A percentile compares a stretch with the other conserved stretches of the same genome.
phyloP scores from a whole-genome alignment of 805 yeast species.

The Helenozyma rhizophorensis region DNA sequence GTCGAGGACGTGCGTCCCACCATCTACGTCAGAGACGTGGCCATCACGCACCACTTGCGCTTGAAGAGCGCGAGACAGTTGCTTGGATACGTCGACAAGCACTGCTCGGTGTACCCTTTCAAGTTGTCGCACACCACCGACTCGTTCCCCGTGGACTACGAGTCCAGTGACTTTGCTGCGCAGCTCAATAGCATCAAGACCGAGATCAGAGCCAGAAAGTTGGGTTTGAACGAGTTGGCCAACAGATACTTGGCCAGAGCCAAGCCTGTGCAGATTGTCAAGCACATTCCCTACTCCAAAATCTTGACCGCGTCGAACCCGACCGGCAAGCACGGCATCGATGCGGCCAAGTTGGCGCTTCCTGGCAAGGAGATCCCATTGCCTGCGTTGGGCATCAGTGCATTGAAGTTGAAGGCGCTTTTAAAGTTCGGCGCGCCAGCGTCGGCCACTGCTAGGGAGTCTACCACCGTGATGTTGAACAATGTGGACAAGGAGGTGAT shows the following conservation, averaged over 20 bases:
- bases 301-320: conserved; percentile 62
- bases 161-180: conserved; percentile 28
- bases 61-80: conserved; percentile 70
- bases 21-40: conserved; percentile 79
- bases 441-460: conserved; percentile 68
- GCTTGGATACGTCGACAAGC: conserved; percentile 64
- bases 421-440: conserved; percentile 47
- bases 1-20: conserved; percentile 68
- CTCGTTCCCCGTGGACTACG: conserved; percentile 51
- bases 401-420: conserved; percentile 62
- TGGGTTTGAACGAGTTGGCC: conserved; percentile 75
- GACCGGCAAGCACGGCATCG: conserved; percentile 63
- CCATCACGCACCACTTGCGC: conserved; percentile 73
- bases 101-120: conserved; percentile 86
- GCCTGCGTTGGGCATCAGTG: conserved; percentile 67
- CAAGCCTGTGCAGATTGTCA: conserved; percentile 67
- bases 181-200: conserved; percentile 43
- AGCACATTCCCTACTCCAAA: conserved; percentile 66
- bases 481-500: conserved; percentile 52
- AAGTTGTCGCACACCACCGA: conserved; percentile 70
- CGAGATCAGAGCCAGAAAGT: conserved; percentile 58
- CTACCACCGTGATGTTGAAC: conserved; percentile 64
- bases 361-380: conserved; percentile 75
- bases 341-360: conserved; percentile 59
- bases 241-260: conserved; percentile 76